Evolutionary conservation across 2,329 filamentous ascomycete species (phyloP).

Genomic region (Xylariaceae sp.): DNA sequence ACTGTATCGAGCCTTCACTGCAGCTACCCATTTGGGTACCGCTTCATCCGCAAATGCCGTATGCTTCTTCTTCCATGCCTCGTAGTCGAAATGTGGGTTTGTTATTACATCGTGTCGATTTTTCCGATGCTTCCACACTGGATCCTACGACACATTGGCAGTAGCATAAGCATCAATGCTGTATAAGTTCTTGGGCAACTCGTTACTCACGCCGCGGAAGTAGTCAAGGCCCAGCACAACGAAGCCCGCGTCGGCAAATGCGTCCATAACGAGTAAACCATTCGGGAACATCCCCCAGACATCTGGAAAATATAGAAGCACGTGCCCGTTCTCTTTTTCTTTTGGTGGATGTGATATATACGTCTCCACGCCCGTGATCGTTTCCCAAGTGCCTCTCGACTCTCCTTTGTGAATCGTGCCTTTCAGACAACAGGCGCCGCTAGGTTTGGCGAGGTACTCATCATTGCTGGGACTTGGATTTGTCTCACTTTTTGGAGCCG

Average conservation of each 20-base stretch:
- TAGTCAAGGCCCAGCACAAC: constrained; percentile 41
- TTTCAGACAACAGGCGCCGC: constrained; percentile 22
- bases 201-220: constrained; percentile 36
- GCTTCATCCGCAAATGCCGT: constrained; percentile 37
- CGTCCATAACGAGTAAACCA: constrained; percentile 43
- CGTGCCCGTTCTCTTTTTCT: constrained; percentile 28
- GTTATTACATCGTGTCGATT: constrained; percentile 24
- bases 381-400: constrained; percentile 18
- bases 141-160: constrained; percentile 31
- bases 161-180: too few relatives aligned
- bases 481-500: too few relatives aligned
- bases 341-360: constrained; percentile 22
- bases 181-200: too few relatives aligned
- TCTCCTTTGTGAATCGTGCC: constrained; percentile 25
- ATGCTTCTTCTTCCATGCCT: constrained; percentile 46
- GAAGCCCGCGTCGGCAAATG: constrained; percentile 42
- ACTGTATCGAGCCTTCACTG: constrained; percentile 26
- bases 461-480: too few relatives aligned
- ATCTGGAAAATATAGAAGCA: constrained; percentile 44
- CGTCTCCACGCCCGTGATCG: constrained; percentile 22
- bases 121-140: constrained; percentile 39
- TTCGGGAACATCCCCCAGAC: constrained; percentile 43
- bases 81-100: constrained; percentile 41
- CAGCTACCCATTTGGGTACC: constrained; percentile 40
- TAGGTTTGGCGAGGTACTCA: constrained; percentile 20